Evolutionary conservation across 805 yeast species (phyloP).

Genomic region (Saccharomycopsis olivae): DNA sequence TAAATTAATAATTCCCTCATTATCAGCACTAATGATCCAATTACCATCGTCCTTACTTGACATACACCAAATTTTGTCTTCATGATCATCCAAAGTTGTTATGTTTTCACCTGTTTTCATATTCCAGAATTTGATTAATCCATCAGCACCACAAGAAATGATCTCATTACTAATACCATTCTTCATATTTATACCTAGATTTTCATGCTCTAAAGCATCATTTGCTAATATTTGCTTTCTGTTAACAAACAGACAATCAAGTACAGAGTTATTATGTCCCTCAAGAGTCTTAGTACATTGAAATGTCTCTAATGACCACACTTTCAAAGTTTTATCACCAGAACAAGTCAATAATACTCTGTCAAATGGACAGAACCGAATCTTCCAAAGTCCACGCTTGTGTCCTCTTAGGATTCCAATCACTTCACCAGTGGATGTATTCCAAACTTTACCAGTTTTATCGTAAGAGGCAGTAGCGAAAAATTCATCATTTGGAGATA

Average conservation of each 20-base stretch:
- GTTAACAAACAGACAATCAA: conserved; percentile 61
- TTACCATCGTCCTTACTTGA: conserved; percentile 56
- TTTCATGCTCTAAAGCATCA: conserved; percentile 4
- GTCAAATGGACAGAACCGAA: conserved; percentile 71
- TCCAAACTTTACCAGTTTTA: conserved; percentile 86
- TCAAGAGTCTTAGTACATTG: conserved; percentile 76
- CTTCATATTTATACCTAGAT: conserved; percentile 6
- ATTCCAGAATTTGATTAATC: conserved; percentile 89
- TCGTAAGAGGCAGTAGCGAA: conserved; percentile 95
- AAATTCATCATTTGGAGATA: conserved; percentile 80
- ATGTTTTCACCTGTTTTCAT: conserved; percentile 62
- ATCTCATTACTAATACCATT: conserved; percentile 9
- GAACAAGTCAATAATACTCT: conserved; percentile 72
- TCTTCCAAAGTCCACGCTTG: conserved; percentile 91
- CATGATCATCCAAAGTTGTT: conserved; percentile 82
- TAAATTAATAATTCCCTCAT: conserved; percentile 81
- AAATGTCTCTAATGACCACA: conserved; percentile 80
- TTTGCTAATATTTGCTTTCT: conserved; percentile 53
- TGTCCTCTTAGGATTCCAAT: conserved; percentile 82
- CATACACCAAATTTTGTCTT: conserved; percentile 90
- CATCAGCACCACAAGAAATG: conserved; percentile 81
- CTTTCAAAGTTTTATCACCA: conserved; percentile 83
- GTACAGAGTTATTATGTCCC: conserved; percentile 90
- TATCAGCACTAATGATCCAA: conserved; percentile 77
- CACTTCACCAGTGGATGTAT: conserved; percentile 73